phyloP scores from a whole-genome alignment of 129 eudicot species.

The Chrysanthemum seticuspe region DNA sequence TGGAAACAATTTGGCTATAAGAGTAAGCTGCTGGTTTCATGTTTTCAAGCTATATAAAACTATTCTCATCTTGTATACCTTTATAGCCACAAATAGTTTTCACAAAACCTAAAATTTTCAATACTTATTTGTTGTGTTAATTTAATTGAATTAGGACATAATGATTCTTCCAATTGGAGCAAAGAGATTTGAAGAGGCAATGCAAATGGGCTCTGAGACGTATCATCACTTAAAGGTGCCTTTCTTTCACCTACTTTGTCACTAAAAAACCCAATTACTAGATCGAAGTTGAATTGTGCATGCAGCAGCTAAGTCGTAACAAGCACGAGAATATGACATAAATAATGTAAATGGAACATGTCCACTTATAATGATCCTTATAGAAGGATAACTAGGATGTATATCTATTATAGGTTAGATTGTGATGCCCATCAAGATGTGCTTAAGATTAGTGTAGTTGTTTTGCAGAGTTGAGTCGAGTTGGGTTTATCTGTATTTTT shows the following conservation, averaged over 20 bases:
- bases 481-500: too few relatives aligned
- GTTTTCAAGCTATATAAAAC: too few relatives aligned
- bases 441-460: too few relatives aligned
- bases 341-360: too few relatives aligned
- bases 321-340: too few relatives aligned
- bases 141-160: conserved; percentile 55
- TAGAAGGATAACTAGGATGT: too few relatives aligned
- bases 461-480: too few relatives aligned
- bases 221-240: conserved; percentile 93
- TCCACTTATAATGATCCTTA: too few relatives aligned
- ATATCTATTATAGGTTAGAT: too few relatives aligned
- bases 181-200: conserved; percentile 81
- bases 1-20: conserved; percentile 69
- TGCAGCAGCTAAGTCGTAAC: too few relatives aligned
- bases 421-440: too few relatives aligned
- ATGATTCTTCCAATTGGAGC: conserved; percentile 94
- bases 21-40: conserved; percentile 34
- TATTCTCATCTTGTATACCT: too few relatives aligned
- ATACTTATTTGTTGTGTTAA: background rate
- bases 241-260: conserved; percentile 2
- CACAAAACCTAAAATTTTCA: conserved; percentile 29
- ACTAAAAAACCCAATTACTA: background rate
- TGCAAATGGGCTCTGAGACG: conserved; percentile 96
- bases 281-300: background rate
- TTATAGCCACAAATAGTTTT: conserved; percentile 44